Evolutionary conservation across 768 basidiomycete genomes (phyloP).

Genomic region (Tricholoma saponaceum): DNA sequence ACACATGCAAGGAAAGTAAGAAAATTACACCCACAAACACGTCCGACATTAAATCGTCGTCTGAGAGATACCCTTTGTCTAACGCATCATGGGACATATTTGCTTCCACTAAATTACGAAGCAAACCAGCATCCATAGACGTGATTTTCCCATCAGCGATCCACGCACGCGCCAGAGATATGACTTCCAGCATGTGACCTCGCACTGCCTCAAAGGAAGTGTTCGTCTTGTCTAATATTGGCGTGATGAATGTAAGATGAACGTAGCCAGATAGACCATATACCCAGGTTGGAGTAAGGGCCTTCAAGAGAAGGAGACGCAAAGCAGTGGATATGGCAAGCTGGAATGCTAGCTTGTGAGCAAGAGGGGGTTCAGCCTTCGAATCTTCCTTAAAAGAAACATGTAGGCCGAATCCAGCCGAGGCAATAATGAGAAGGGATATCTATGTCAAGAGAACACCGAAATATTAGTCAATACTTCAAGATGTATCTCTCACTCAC

Average conservation of each 20-base stretch:
- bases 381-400: constrained; percentile 29
- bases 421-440: constrained; percentile 35
- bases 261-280: constrained; percentile 23
- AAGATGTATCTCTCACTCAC: constrained; percentile 7
- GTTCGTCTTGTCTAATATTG: constrained; percentile 21
- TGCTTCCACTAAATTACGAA: constrained; percentile 43
- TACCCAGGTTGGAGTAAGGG: constrained; percentile 31
- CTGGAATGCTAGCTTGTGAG: constrained; percentile 31
- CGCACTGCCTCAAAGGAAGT: constrained; percentile 33
- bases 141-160: constrained; percentile 22
- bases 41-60: constrained; percentile 44
- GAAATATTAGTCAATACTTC: background rate
- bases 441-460: constrained; percentile 13
- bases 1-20: background rate
- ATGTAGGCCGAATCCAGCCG: constrained; percentile 39
- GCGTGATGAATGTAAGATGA: constrained; percentile 32
- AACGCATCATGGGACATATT: constrained; percentile 34
- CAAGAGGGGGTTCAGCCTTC: constrained; percentile 19
- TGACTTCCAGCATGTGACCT: constrained; percentile 37
- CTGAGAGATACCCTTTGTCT: constrained; percentile 28
- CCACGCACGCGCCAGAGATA: constrained; percentile 33
- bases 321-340: constrained; percentile 28
- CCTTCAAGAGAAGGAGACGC: constrained; percentile 23
- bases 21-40: constrained; percentile 34
- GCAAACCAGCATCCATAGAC: constrained; percentile 30